Evolutionary conservation across 1,284 basidiomycete genomes (phyloP).

Genomic region (Sporisorium reilianum): DNA sequence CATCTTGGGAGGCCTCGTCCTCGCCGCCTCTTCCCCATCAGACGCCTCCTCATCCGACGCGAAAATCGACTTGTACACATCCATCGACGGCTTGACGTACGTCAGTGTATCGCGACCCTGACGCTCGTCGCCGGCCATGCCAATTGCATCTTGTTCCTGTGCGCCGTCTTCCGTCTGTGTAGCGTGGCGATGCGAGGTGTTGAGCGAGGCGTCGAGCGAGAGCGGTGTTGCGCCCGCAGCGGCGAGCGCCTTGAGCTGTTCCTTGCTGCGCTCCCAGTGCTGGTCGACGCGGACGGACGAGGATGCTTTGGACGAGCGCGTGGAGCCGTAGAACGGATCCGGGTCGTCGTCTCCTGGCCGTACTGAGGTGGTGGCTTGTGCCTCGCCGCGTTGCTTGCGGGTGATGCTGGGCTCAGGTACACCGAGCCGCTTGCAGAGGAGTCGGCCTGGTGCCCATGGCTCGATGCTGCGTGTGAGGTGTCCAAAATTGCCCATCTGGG

Average conservation of each 20-base stretch:
- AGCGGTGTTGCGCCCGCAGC: constrained; percentile 33
- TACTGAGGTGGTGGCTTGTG: background rate
- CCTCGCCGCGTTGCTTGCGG: constrained; percentile 13
- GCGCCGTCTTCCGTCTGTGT: background rate
- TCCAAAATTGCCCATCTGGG: constrained; percentile 87
- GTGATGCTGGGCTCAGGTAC: constrained; percentile 78
- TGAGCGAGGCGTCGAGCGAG: constrained; percentile 37
- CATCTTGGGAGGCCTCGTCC: constrained; percentile 15
- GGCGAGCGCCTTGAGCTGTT: constrained; percentile 29
- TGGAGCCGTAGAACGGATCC: constrained; percentile 31
- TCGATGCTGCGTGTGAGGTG: constrained; percentile 80
- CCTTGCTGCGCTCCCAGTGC: constrained; percentile 45
- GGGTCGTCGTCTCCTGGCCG: constrained; percentile 17
- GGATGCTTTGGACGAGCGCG: constrained; percentile 6
- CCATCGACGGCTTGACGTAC: constrained; percentile 86
- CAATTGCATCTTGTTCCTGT: constrained; percentile 72
- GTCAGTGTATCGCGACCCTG: constrained; percentile 87
- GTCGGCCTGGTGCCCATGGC: constrained; percentile 81
- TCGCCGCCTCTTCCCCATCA: constrained; percentile 80
- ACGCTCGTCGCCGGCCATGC: constrained; percentile 86
- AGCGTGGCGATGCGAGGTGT: background rate
- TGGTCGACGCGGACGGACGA: constrained; percentile 15
- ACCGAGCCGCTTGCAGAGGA: constrained; percentile 94
- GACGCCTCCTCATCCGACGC: constrained; percentile 79
- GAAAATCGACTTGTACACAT: constrained; percentile 84